Base-by-base conservation (phyloP, 495 filamentous ascomycete genomes). In the Penicillium cinerascens region DNA sequence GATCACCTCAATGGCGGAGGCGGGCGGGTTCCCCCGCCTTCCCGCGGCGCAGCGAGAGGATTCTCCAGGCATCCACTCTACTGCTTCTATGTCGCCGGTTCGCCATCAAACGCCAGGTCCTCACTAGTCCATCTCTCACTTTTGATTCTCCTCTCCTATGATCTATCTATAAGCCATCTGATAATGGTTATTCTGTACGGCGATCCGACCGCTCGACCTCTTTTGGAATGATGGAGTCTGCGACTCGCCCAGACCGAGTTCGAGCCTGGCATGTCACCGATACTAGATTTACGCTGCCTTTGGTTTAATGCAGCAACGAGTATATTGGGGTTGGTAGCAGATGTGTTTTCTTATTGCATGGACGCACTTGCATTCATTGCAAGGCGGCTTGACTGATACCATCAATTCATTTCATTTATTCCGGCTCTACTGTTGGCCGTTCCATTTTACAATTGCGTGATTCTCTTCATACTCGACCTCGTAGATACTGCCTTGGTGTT, bases 1-100 rank as follows among this genome's bases (percentile, higher is more conserved):
- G 3, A 58, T 72, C 15, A 59, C 66, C 1, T 64, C 67, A 4
- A 61, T 61, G 51, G 56, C 63, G 15, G 67, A 73, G 17, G 42
- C 61, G 18, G 65, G 62, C 22, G 49, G 29, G 1, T 33, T 69
- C 18, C 18, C 58, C 13, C 59, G 60, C 17, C 51, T 61, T 10
- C 40, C 42, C 18, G 9, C 29, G 15, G 15, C 61, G 18, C 49
- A 44, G 29, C 56, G 55, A 21, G 56, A 57, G 16, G 50, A 52
- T n/a, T 63, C 59, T 15, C 60, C 63, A 13, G 62, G 42, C 13
- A 49, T 65, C 11, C 61, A 67, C 15, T 59, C 66, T 7, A 47
- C 41, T 41, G 45, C 58, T 1, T 59, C 61, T 7, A 15, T 52
- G 25, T 60, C 65, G 4, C 62, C 64, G 15, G 41, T 58, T 8